phyloP scores from a whole-genome alignment of 331 rosid species.

The Quercus lobata region DNA sequence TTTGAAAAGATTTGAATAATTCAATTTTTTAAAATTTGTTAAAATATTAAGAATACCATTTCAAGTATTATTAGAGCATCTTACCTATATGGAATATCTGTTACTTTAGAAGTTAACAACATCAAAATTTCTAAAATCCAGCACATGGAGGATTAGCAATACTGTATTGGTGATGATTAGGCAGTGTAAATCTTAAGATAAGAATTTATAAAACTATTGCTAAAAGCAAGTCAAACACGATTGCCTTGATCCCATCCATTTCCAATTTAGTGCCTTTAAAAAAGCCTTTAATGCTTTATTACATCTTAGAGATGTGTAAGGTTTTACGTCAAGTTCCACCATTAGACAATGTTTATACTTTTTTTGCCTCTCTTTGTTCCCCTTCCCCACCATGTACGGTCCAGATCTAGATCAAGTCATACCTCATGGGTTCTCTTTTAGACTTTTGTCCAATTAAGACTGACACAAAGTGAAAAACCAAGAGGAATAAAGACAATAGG shows the following conservation, averaged over 20 bases:
- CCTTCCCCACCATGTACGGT: background rate
- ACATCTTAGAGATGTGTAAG: background rate
- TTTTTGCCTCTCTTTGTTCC: background rate
- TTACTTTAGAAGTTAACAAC: background rate
- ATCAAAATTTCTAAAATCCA: background rate
- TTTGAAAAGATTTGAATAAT: background rate
- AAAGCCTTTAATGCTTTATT: background rate
- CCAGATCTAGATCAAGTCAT: background rate
- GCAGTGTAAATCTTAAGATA: background rate
- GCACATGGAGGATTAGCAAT: background rate
- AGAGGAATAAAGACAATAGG: background rate
- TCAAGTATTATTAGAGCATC: background rate
- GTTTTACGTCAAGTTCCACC: background rate
- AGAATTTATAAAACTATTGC: background rate
- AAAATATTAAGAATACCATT: background rate
- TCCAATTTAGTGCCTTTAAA: background rate
- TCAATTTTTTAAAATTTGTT: background rate
- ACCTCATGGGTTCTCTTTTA: background rate
- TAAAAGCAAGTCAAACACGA: background rate
- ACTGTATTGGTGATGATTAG: background rate
- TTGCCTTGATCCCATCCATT: background rate
- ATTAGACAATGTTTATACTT: background rate
- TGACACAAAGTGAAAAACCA: background rate
- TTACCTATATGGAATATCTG: background rate
- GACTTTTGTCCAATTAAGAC: background rate